Conservation (phyloP, 2,329 filamentous ascomycete species). For the Aureobasidium sp. region DNA sequence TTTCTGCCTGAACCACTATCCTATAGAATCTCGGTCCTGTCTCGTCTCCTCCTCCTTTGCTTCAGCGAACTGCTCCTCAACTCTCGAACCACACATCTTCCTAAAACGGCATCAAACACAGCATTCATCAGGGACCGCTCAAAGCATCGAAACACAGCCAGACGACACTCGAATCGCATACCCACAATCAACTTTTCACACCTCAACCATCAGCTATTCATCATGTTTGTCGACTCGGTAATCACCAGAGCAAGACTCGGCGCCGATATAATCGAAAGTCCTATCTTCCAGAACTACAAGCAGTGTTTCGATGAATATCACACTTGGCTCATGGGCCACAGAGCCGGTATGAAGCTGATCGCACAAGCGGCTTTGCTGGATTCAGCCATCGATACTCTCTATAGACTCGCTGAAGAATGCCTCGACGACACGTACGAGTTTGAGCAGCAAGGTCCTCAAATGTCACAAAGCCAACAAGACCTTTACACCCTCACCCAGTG, state of each 20-base stretch:
- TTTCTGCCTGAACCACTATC: neutral
- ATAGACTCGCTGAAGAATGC: no score
- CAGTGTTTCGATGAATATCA: neutral
- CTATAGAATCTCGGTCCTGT: neutral
- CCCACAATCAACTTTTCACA: no score
- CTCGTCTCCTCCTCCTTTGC: no score
- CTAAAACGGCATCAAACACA: neutral
- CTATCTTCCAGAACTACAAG: neutral
- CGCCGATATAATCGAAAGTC: neutral
- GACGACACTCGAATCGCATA: no score
- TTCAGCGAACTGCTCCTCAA: neutral
- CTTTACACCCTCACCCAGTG: neutral
- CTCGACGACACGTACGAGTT: neutral
- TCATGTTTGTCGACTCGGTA: no score
- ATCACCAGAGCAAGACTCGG: no score
- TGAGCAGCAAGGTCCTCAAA: no score
- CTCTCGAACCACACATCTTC: neutral
- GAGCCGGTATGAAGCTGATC: neutral
- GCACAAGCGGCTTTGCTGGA: neutral
- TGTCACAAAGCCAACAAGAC: no score
- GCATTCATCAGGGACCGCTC: neutral
- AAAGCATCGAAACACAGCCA: no score
- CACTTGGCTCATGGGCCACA: neutral
- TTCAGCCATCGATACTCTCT: neutral
- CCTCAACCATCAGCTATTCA: no score